These are phyloP conservation scores for Citrullus amarus DNA, from an alignment of 306 rosid genomes.

Conservation along the genomic window DNA sequence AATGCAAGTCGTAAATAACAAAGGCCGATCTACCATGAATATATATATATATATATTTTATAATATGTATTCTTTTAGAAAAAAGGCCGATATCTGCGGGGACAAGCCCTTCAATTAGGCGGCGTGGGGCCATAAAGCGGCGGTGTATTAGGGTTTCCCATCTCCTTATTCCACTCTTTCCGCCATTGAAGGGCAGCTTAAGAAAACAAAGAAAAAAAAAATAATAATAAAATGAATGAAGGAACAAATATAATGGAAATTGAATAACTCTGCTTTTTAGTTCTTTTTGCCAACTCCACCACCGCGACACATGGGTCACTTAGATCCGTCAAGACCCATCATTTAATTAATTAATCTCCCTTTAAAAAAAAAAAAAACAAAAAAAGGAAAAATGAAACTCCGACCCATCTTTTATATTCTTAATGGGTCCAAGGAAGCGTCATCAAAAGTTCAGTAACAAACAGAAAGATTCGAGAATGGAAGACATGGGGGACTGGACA, in stretches of 20 bases:
- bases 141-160: slow-evolving; percentile 12
- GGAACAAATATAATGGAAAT: slow-evolving; percentile 2
- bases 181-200: slow-evolving; percentile 31
- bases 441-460: neutral
- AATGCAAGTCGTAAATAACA: neutral
- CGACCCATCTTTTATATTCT: neutral
- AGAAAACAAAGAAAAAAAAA: neutral
- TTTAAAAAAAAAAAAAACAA: neutral
- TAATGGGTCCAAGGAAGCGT: neutral
- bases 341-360: neutral
- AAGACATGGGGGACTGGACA: neutral
- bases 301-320: neutral
- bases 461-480: neutral
- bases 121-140: slow-evolving; percentile 18
- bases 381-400: too few relatives aligned
- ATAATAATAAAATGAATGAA: neutral
- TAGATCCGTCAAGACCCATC: neutral
- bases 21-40: neutral
- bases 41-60: too few relatives aligned
- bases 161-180: slow-evolving; percentile 17
- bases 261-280: neutral
- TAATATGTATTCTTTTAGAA: too few relatives aligned
- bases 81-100: neutral
- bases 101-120: neutral
- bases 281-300: slow-evolving; percentile 9